Evolutionary conservation across 176 grass and related monocot genomes (phyloP).

Genomic region (Cenchrus fungigraminus): DNA sequence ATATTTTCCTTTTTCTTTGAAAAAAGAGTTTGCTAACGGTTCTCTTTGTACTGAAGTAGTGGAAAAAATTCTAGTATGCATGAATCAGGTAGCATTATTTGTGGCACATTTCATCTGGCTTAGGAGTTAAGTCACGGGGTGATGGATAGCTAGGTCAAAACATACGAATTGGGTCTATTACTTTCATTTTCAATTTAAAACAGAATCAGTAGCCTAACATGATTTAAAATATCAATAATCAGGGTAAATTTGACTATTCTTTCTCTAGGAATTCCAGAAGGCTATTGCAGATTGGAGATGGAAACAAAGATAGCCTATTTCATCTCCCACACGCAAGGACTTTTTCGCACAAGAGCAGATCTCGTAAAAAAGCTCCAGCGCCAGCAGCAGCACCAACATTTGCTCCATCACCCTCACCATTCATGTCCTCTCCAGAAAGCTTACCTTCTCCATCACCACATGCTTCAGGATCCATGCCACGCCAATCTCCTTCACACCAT

Average conservation of each 20-base stretch:
- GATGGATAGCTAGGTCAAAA: neutral
- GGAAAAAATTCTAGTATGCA: constrained; percentile 9
- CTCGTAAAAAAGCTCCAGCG: constrained; percentile 28
- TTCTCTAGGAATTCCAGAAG: constrained; percentile 45
- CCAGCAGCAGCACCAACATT: constrained; percentile 42
- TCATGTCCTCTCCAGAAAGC: constrained; percentile 23
- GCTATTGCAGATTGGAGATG: constrained; percentile 45
- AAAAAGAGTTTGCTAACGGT: neutral
- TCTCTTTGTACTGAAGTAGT: constrained; percentile 16
- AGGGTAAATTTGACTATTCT: constrained; percentile 4
- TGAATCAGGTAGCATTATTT: neutral
- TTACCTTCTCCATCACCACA: constrained; percentile 37
- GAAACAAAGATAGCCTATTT: constrained; percentile 34
- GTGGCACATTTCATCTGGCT: neutral
- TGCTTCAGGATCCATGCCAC: constrained; percentile 29
- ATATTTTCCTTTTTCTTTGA: neutral
- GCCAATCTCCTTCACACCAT: constrained; percentile 32
- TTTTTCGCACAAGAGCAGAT: constrained; percentile 20
- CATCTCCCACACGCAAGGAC: constrained; percentile 11
- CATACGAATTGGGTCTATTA: neutral
- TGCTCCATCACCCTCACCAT: constrained; percentile 46
- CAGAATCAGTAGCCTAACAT: neutral
- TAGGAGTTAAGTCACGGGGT: neutral
- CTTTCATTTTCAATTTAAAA: constrained; percentile 14
- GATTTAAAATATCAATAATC: neutral